A percentile compares a stretch with the other conserved stretches of the same genome.
These are phyloP conservation scores for Beauveria sp. DNA, from an alignment of 2,329 filamentous ascomycete genomes.

Conservation along the genomic window DNA sequence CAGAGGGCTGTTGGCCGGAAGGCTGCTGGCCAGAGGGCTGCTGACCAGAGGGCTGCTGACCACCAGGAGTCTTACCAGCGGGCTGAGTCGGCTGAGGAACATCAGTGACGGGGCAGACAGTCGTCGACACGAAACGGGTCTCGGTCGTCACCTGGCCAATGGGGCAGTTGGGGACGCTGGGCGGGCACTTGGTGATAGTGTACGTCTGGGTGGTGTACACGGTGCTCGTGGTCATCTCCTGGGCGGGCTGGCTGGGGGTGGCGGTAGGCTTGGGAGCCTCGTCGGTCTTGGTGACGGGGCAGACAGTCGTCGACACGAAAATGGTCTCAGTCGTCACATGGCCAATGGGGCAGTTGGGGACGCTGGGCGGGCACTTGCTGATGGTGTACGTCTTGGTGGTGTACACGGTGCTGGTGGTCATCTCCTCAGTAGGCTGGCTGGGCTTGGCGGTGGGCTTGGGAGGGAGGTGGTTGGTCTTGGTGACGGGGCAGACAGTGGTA, in stretches of 20 bases:
- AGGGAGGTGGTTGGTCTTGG: constrained; percentile 2
- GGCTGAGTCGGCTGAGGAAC: background rate
- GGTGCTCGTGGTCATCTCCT: constrained; percentile 8
- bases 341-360: constrained; percentile 15
- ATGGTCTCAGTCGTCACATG: constrained; percentile 12
- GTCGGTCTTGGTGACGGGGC: constrained; percentile 7
- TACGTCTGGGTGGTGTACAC: constrained; percentile 12
- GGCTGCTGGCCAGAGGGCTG: background rate
- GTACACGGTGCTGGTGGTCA: constrained; percentile 15
- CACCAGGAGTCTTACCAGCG: background rate
- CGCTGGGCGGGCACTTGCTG: constrained; percentile 13
- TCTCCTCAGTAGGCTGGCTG: background rate
- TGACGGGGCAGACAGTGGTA: constrained; percentile 10
- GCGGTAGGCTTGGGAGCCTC: background rate
- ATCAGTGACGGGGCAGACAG: background rate
- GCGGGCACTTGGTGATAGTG: constrained; percentile 15
- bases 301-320: constrained; percentile 2
- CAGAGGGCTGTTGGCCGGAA: background rate
- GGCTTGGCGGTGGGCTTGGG: background rate
- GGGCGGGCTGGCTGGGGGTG: no score
- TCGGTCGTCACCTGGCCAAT: constrained; percentile 13
- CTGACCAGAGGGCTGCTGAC: background rate
- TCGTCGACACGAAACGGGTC: background rate
- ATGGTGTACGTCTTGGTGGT: constrained; percentile 15
- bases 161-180: constrained; percentile 13